These are phyloP conservation scores for Hypoxylon sp. DNA, from an alignment of 2,329 filamentous ascomycete species.

Conservation along the genomic window DNA sequence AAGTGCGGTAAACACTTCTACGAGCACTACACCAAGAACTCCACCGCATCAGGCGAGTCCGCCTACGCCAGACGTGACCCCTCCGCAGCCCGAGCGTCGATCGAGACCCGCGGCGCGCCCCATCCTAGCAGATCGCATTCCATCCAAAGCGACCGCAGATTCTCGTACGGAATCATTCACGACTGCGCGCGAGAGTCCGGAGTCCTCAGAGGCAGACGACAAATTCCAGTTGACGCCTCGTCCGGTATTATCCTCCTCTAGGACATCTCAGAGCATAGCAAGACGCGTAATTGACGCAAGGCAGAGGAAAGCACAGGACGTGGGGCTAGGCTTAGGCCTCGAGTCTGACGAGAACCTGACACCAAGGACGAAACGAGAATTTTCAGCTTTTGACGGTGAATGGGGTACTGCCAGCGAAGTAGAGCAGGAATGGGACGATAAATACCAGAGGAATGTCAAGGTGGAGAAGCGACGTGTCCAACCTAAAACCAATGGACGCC, in stretches of 20 bases:
- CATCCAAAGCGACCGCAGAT: slow-evolving; percentile 67
- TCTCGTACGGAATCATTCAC: slow-evolving; percentile 78
- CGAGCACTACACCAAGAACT: slow-evolving; percentile 64
- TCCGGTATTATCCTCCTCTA: slow-evolving; percentile 56
- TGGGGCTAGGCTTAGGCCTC: slow-evolving; percentile 61
- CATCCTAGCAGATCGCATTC: slow-evolving; percentile 61
- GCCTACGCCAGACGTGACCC: slow-evolving; percentile 81
- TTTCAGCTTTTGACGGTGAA: slow-evolving; percentile 70
- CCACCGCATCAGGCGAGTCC: slow-evolving; percentile 76
- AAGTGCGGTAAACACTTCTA: slow-evolving; percentile 56
- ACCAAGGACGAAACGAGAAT: slow-evolving; percentile 62
- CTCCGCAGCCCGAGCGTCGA: slow-evolving; percentile 67
- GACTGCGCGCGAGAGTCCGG: slow-evolving; percentile 76
- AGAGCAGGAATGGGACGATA: slow-evolving; percentile 68
- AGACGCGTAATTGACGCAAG: slow-evolving; percentile 55
- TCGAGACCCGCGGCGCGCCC: slow-evolving; percentile 61
- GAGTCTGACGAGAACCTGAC: slow-evolving; percentile 58
- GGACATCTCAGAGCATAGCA: slow-evolving; percentile 61
- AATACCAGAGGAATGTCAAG: slow-evolving; percentile 66
- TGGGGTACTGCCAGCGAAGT: slow-evolving; percentile 65
- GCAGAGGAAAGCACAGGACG: slow-evolving; percentile 52
- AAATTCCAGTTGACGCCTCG: slow-evolving; percentile 56
- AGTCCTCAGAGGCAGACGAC: slow-evolving; percentile 71
- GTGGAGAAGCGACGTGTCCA: slow-evolving; percentile 62
- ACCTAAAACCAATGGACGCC: slow-evolving; percentile 48